Conservation (phyloP, 805 yeast species). For the Yamadazyma nakazawae region DNA sequence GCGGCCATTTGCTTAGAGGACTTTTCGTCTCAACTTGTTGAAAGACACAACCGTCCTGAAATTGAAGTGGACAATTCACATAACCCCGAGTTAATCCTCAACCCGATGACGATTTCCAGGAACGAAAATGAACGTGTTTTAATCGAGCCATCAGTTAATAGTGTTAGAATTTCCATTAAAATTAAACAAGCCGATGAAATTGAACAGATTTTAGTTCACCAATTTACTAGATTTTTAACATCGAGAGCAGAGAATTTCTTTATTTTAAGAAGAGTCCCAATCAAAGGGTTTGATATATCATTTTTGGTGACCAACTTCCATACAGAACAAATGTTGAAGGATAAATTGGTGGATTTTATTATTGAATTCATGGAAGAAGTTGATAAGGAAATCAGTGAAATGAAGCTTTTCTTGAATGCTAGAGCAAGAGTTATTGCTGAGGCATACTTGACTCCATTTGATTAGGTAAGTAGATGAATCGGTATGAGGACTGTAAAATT, state of each 20-base stretch:
- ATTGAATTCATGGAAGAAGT: constrained; percentile 99
- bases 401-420: constrained; percentile 94
- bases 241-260: constrained; percentile 94
- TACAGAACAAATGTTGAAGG: constrained; percentile 93
- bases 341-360: constrained; percentile 91
- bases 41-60: constrained; percentile 96
- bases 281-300: constrained; percentile 88
- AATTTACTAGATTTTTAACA: constrained; percentile 89
- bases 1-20: constrained; percentile 92
- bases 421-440: constrained; percentile 98
- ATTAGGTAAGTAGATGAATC: constrained; percentile 31
- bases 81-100: constrained; percentile 78
- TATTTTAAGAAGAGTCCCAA: constrained; percentile 86
- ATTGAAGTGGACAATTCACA: constrained; percentile 74
- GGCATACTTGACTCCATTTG: constrained; percentile 88
- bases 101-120: constrained; percentile 86
- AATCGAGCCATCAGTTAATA: constrained; percentile 91
- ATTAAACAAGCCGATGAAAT: constrained; percentile 98
- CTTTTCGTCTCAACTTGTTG: constrained; percentile 92
- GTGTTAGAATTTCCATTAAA: constrained; percentile 84
- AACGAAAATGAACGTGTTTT: constrained; percentile 90
- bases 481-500: no score
- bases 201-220: constrained; percentile 90
- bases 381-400: constrained; percentile 96
- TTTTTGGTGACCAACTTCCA: constrained; percentile 91